Conservation (phyloP, 202 grass and related monocot genomes). For the Panicum hallii region DNA sequence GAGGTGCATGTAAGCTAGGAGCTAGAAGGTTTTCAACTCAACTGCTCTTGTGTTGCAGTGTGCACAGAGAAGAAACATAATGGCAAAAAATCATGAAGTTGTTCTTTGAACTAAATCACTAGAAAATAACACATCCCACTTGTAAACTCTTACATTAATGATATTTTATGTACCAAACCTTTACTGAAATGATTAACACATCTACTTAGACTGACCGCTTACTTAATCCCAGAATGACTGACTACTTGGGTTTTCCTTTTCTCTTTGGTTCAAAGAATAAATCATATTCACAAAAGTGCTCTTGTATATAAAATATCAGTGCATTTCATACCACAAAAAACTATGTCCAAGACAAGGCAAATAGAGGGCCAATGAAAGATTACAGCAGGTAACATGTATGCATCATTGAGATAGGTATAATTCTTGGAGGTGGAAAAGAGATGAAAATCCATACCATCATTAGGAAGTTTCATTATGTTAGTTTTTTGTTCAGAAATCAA, state of each 20-base stretch:
- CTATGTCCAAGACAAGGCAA: conserved; percentile 15
- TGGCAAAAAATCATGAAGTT: neutral
- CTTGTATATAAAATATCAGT: conserved; percentile 20
- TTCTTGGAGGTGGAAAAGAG: conserved; percentile 17
- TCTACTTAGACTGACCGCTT: conserved; percentile 6
- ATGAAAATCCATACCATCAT: conserved; percentile 50
- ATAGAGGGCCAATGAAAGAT: neutral
- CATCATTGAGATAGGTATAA: conserved; percentile 1
- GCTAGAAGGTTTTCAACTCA: neutral
- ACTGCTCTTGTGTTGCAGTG: neutral
- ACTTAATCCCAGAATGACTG: conserved; percentile 4
- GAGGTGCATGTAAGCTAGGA: neutral
- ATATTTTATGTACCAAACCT: neutral
- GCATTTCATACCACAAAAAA: neutral
- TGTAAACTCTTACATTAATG: conserved; percentile 1
- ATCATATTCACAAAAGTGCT: conserved; percentile 3
- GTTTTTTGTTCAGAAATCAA: conserved; percentile 53
- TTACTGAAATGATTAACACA: conserved; percentile 6
- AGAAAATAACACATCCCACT: conserved; percentile 3
- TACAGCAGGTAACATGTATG: conserved; percentile 1
- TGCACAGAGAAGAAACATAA: neutral
- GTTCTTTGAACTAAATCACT: neutral
- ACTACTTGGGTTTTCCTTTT: conserved; percentile 16
- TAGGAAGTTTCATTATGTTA: conserved; percentile 56
- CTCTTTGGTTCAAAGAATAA: conserved; percentile 36